Base-by-base conservation (phyloP, 1,284 basidiomycete genomes). In the Trichosporon ovoides region DNA sequence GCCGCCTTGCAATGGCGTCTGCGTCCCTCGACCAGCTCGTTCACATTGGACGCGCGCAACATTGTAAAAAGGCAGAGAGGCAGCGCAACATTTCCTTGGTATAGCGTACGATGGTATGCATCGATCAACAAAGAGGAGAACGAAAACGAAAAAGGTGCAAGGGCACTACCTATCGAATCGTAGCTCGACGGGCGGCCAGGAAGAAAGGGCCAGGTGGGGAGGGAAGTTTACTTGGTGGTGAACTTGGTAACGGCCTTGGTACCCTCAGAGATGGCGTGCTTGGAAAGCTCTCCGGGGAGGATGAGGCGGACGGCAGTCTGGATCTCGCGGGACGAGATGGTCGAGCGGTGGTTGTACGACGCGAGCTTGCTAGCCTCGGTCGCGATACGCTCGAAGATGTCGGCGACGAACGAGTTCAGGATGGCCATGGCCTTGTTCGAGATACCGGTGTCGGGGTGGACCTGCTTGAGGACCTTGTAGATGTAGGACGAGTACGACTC, bases 371-470 rank as follows among this genome's bases (percentile, higher is more conserved):
- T 89, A 14, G 89, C 91, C 77, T 96, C 92, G 38, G 84, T 84
- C 14, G 92, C 91, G 69, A 95, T 91, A 53, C 90, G 87, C 80
- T 95, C 91, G 67, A 94, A 95, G 78, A 95, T 90, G 74, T 93
- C 90, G 66, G 90, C 90, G 70, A 93, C 89, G 64, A 92, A 93
- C 57, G 87, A 90, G 84, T 95, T 95, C 50, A 96, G 80, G 73
- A 96, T 89, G 58, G 87, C 85, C 92, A 96, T 96, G 40, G 91
- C 92, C 83, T 94, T 96, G 85, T 94, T 95, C 70, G 75, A 77
- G 74, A 95, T 94, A 85, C 93, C 93, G 65, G 90, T 95, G 76
- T 96, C 93, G 58, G 92, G 93, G 82, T 96, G 92, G 61, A 96
- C 92, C 72, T 77, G 76, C 75, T 78, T 78, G 64, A 77, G 71